Evolutionary conservation across 2,329 filamentous ascomycete genomes (phyloP), one percentile per base, ranked within the genome.

Genomic region (Fusarium neocosmosporiellum): DNA sequence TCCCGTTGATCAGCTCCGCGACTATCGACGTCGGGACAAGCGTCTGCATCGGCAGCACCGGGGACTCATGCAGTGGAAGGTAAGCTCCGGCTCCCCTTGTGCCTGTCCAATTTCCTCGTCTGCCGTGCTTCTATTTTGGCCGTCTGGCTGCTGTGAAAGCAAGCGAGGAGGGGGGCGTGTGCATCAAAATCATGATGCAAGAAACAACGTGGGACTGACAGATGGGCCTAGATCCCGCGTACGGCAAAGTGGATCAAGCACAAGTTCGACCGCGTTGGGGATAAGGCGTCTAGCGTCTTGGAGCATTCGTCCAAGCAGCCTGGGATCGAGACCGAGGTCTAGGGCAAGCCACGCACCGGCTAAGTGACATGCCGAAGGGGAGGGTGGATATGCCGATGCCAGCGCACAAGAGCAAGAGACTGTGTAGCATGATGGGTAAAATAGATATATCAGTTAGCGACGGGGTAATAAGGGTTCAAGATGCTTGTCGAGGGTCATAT

Each of bases 61-160:
- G 24, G 92, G 92, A 0, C 78, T 92, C 43, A 94, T 94, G 92
- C 92, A 94, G 81, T 94, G 91, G 90, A 83, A 83, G 79, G 81
- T 83, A 73, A 75, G 80, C 62, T 59, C 34, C 46, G 22, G n/a
- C 20, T 16, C 33, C 41, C 63, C 67, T 31, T 59, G 41, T 57
- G 20, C 55, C 10, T 53, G 10, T 46, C 20, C 20, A 62, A 50
- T 48, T 43, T 57, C 27, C 22, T 55, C 36, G 41, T 48, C 43
- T 48, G 43, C 33, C 34, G 22, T 33, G 67, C 14, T 59, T 41
- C 63, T 67, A 31, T 72, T 72, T 62, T 48, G 46, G 33, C 57
- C 43, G n/a, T 61, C 27, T 54, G 39, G 31, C 65, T 53, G 48
- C n/a, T 43, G 33, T 34, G 33, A 14, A 16, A 34, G 33, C 20